These are phyloP conservation scores for Lyophyllum atratum DNA, from an alignment of 768 basidiomycete species.

Conservation along the genomic window DNA sequence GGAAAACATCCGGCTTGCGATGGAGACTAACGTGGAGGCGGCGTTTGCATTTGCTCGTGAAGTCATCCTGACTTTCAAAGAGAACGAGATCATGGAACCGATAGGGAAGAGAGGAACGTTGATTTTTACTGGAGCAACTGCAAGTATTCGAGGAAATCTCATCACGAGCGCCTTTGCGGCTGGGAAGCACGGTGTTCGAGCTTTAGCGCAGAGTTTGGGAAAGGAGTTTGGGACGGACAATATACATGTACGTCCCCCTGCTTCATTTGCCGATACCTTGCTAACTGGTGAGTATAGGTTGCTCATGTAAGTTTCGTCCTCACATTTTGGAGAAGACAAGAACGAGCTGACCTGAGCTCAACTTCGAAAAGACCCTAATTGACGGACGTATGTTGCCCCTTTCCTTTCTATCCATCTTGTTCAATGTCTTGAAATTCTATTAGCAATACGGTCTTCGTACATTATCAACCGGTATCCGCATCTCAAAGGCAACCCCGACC, in stretches of 20 bases:
- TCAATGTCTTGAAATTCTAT: background rate
- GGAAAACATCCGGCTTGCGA: constrained; percentile 49
- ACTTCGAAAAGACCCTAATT: constrained; percentile 54
- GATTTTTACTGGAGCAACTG: constrained; percentile 74
- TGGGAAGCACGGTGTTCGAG: constrained; percentile 61
- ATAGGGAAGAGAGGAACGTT: constrained; percentile 59
- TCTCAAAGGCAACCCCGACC: background rate
- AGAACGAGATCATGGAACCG: constrained; percentile 46
- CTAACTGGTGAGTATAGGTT: background rate
- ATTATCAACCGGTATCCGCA: background rate
- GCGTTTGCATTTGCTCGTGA: constrained; percentile 67
- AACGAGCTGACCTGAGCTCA: background rate
- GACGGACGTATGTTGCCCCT: constrained; percentile 52
- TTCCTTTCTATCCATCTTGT: background rate
- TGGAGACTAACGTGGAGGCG: constrained; percentile 54
- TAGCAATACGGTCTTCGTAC: background rate
- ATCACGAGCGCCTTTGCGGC: constrained; percentile 62
- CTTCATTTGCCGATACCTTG: background rate
- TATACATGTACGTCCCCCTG: constrained; percentile 52
- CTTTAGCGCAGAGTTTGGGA: constrained; percentile 66
- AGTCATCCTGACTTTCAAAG: constrained; percentile 57
- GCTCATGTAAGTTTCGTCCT: constrained; percentile 35
- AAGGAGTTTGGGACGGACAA: constrained; percentile 76
- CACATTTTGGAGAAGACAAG: constrained; percentile 52
- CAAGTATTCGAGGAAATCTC: constrained; percentile 60